Evolutionary conservation across 2,329 filamentous ascomycete species (phyloP).

Genomic region (Dothideomycetes sp.): DNA sequence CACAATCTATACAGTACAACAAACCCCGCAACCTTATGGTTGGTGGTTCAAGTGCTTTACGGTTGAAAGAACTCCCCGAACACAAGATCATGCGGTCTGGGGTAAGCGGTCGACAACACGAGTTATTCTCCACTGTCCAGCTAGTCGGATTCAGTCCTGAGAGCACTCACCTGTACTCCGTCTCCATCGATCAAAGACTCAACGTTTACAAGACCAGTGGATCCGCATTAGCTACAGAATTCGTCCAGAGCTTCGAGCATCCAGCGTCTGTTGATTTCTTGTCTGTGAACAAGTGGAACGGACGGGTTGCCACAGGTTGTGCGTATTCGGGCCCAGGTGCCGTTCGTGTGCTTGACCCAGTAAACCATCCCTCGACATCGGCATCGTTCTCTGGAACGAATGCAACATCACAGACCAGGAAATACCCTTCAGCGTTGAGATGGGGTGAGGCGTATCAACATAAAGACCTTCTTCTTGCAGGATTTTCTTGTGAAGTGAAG

Average conservation of each 20-base stretch:
- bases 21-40: slow-evolving; percentile 47
- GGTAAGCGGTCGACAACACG: slow-evolving; percentile 39
- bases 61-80: slow-evolving; percentile 44
- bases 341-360: slow-evolving; percentile 25
- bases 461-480: slow-evolving; percentile 42
- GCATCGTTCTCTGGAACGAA: slow-evolving; percentile 13
- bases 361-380: background rate
- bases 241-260: slow-evolving; percentile 30
- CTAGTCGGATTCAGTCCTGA: slow-evolving; percentile 43
- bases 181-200: slow-evolving; percentile 12
- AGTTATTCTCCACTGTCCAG: slow-evolving; percentile 49
- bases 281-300: slow-evolving; percentile 32
- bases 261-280: slow-evolving; percentile 43
- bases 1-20: slow-evolving; percentile 52
- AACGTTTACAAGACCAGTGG: slow-evolving; percentile 8
- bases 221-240: background rate
- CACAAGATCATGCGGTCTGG: slow-evolving; percentile 40
- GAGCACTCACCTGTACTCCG: slow-evolving; percentile 37
- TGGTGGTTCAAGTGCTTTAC: slow-evolving; percentile 36
- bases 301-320: slow-evolving; percentile 42
- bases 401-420: background rate
- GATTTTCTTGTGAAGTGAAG: slow-evolving; percentile 38
- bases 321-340: slow-evolving; percentile 16
- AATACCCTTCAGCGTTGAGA: slow-evolving; percentile 36
- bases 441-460: slow-evolving; percentile 36